Evolutionary conservation across 139 green algal genomes (phyloP).

Genomic region (Coccomyxa sp.): DNA sequence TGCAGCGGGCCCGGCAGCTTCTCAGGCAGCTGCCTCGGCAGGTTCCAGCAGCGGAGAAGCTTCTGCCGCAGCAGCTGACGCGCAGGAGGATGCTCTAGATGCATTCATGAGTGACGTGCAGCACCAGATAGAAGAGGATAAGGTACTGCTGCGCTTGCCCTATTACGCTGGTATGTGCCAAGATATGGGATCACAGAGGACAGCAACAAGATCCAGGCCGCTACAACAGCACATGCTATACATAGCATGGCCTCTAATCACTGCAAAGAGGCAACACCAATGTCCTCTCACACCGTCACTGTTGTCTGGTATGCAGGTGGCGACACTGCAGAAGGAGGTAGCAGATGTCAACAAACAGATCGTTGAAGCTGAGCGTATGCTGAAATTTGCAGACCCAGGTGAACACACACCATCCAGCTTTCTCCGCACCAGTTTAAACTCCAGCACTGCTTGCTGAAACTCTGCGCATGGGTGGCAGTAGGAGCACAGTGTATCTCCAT

Average conservation of each 20-base stretch:
- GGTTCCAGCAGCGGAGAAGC: neutral
- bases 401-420: too few species aligned
- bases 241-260: too few species aligned
- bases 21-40: conserved; percentile 3
- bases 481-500: too few species aligned
- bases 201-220: too few species aligned
- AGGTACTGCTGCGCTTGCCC: conserved; percentile 25
- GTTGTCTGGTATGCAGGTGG: conserved; percentile 28
- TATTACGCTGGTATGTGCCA: too few species aligned
- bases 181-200: too few species aligned
- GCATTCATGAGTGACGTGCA: conserved; percentile 71
- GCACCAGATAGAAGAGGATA: conserved; percentile 54
- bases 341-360: conserved; percentile 49
- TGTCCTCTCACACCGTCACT: neutral
- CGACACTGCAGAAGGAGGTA: conserved; percentile 39
- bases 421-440: too few species aligned
- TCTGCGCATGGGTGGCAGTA: too few species aligned
- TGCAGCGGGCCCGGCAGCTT: neutral
- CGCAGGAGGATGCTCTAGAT: conserved; percentile 43
- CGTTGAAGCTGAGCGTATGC: conserved; percentile 40
- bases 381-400: conserved; percentile 64
- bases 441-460: too few species aligned
- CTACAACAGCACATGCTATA: too few species aligned
- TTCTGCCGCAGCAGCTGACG: neutral
- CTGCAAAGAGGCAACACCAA: too few species aligned